Percentiles rank a stretch among this genome's conserved stretches.
phyloP scores from a whole-genome alignment of 1,139 yeast genomes.

The Lipomyces yarrowii region DNA sequence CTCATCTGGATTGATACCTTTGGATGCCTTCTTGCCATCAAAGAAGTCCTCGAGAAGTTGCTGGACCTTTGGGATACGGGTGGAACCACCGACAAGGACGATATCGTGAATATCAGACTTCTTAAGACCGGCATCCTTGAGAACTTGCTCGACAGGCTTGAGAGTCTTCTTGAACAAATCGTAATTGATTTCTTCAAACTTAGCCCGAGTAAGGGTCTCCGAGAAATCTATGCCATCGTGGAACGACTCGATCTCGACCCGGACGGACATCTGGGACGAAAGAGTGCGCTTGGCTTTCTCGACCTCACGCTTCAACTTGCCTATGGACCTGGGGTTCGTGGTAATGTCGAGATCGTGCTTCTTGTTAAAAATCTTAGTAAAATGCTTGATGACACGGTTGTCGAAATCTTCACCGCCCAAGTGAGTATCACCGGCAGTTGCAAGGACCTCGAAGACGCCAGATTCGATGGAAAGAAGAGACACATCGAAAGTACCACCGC shows the following conservation, averaged over 20 bases:
- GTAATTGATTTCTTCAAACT: conserved; percentile 89
- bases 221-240: conserved; percentile 94
- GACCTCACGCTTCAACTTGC: conserved; percentile 92
- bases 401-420: conserved; percentile 98
- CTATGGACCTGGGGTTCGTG: conserved; percentile 74
- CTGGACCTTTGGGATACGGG: conserved; percentile 97
- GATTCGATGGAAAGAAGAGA: conserved; percentile 85
- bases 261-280: conserved; percentile 85
- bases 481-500: conserved; percentile 94
- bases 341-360: conserved; percentile 79
- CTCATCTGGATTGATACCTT: conserved; percentile 97
- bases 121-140: conserved; percentile 83
- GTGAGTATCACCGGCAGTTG: conserved; percentile 95
- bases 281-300: conserved; percentile 96
- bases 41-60: conserved; percentile 83
- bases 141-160: conserved; percentile 91
- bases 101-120: conserved; percentile 86
- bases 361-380: conserved; percentile 83
- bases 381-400: conserved; percentile 83
- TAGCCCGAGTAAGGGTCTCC: conserved; percentile 90
- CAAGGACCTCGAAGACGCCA: conserved; percentile 93
- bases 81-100: conserved; percentile 95
- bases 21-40: conserved; percentile 90
- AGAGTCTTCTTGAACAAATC: conserved; percentile 86
- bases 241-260: conserved; percentile 93